Percentiles rank a stretch among this genome's conserved stretches.
phyloP scores from a whole-genome alignment of 805 yeast species.

The Schwanniomyces occidentalis region DNA sequence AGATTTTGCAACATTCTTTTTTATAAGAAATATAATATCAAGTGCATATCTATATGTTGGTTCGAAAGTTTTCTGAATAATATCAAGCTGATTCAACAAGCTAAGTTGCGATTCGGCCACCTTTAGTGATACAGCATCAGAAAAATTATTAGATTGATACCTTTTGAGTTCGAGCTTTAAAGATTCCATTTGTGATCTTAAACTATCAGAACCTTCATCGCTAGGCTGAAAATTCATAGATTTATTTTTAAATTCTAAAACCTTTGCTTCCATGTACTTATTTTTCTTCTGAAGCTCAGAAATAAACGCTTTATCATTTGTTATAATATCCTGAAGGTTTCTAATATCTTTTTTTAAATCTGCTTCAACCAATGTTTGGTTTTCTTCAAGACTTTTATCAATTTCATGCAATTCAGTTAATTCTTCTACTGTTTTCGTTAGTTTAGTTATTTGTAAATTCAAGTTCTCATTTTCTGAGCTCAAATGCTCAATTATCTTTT shows the following conservation, averaged over 20 bases:
- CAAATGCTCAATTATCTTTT: slow-evolving; percentile 32
- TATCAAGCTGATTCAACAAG: too few relatives aligned
- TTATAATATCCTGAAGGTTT: slow-evolving; percentile 15
- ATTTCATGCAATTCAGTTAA: slow-evolving; percentile 51
- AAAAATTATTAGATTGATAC: slow-evolving; percentile 7
- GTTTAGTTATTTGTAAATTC: slow-evolving; percentile 24
- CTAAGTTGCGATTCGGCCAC: slow-evolving; percentile 9
- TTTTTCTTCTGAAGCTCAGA: slow-evolving; percentile 19
- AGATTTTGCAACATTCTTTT: neutral
- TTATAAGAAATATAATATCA: neutral
- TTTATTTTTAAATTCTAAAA: slow-evolving; percentile 16
- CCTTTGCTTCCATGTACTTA: slow-evolving; percentile 16
- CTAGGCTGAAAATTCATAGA: neutral
- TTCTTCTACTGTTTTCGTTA: slow-evolving; percentile 43
- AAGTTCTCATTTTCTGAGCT: slow-evolving; percentile 39
- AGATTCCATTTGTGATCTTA: slow-evolving; percentile 12
- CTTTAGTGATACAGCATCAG: slow-evolving; percentile 11
- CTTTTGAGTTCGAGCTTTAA: slow-evolving; percentile 16
- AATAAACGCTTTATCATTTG: slow-evolving; percentile 16
- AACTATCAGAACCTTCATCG: neutral
- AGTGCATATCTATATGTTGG: neutral
- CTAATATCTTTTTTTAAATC: slow-evolving; percentile 43
- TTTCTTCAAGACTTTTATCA: slow-evolving; percentile 51
- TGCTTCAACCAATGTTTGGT: slow-evolving; percentile 41
- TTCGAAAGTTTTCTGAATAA: too few relatives aligned